These are phyloP conservation scores for Creolimax fragrantissima DNA, from an alignment of 78 protist species.

Conservation along the genomic window DNA sequence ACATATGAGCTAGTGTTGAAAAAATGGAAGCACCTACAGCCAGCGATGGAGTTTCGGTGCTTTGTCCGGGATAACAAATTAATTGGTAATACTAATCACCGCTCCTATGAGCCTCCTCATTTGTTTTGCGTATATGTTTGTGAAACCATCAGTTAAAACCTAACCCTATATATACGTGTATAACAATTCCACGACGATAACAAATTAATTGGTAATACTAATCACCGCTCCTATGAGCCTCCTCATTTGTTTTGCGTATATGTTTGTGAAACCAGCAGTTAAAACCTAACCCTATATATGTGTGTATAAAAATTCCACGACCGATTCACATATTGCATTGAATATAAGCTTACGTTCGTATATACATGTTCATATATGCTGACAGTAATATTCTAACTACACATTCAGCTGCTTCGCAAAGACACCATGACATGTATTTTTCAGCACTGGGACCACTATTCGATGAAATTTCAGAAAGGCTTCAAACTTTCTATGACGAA, in stretches of 20 bases:
- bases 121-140: not conserved
- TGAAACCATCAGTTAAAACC: not conserved
- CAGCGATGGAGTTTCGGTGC: constrained; percentile 3
- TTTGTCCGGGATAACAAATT: not conserved
- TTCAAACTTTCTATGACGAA: not conserved
- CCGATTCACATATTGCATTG: not conserved
- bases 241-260: not conserved
- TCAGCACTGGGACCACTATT: not conserved
- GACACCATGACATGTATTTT: not conserved
- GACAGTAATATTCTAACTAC: no score
- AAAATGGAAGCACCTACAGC: not conserved
- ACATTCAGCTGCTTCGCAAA: not conserved
- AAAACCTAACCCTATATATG: not conserved
- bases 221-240: not conserved
- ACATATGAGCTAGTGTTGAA: not conserved
- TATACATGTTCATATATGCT: not conserved
- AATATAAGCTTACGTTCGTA: not conserved
- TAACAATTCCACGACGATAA: not conserved
- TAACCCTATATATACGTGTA: not conserved
- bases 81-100: not conserved
- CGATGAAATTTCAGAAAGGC: not conserved
- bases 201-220: not conserved
- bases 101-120: not conserved
- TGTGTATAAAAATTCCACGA: not conserved
- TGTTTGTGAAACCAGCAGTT: not conserved